phyloP scores from a whole-genome alignment of 2,329 filamentous ascomycete species.

The Penicillium sp. region DNA sequence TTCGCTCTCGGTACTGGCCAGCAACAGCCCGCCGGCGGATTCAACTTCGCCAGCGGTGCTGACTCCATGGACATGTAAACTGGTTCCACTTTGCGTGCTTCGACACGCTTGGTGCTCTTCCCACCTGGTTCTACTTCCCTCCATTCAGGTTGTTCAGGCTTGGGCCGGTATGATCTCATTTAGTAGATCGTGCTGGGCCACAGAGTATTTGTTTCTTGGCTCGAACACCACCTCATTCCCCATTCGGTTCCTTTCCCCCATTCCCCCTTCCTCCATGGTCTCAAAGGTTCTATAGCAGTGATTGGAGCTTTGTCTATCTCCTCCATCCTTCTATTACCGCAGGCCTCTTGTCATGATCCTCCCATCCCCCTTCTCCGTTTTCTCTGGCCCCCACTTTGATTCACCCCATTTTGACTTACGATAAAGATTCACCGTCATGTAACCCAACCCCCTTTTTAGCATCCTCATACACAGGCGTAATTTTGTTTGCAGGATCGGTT shows the following conservation, averaged over 20 bases:
- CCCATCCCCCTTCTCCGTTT: slow-evolving; percentile 11
- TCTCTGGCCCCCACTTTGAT: slow-evolving; percentile 27
- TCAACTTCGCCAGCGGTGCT: slow-evolving; percentile 83
- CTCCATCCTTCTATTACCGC: slow-evolving; percentile 8
- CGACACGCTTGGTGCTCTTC: slow-evolving; percentile 1
- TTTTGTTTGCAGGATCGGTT: slow-evolving; percentile 35
- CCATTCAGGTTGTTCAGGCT: not conserved
- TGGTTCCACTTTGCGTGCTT: not conserved
- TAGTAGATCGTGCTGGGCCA: not conserved
- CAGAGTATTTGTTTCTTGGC: not conserved
- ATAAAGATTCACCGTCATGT: slow-evolving; percentile 54
- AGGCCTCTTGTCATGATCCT: slow-evolving; percentile 21
- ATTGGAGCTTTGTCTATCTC: slow-evolving; percentile 10
- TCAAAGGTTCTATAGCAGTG: not conserved
- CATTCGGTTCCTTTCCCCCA: not conserved
- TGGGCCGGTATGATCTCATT: not conserved
- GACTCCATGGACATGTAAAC: slow-evolving; percentile 75
- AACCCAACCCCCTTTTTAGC: slow-evolving; percentile 38
- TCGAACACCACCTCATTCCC: not conserved
- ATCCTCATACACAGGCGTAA: slow-evolving; percentile 46
- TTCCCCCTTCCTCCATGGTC: not conserved
- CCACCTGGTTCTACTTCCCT: not conserved
- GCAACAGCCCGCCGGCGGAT: slow-evolving; percentile 71
- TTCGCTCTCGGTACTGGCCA: slow-evolving; percentile 67
- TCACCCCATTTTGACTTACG: slow-evolving; percentile 35